phyloP scores from a whole-genome alignment of 1,284 basidiomycete species.

The Trichosporon faecale region DNA sequence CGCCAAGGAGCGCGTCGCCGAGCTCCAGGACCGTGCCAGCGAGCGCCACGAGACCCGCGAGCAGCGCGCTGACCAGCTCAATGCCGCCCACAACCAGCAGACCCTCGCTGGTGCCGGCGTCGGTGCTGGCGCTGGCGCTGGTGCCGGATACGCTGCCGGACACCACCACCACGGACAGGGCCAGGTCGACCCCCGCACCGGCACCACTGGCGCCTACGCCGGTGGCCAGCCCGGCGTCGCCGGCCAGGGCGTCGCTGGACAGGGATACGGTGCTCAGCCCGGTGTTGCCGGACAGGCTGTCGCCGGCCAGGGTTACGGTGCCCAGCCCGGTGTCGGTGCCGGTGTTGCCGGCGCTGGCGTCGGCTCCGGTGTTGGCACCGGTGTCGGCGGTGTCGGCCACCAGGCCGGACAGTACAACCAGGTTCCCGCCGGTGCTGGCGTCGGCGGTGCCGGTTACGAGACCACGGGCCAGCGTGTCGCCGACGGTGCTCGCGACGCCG shows the following conservation, averaged over 20 bases:
- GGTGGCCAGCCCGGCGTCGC: not conserved
- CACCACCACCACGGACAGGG: slow-evolving; percentile 7
- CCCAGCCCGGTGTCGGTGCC: not conserved
- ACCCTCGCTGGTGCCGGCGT: not conserved
- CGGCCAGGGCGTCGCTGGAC: not conserved
- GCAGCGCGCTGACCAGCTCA: not conserved
- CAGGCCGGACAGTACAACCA: slow-evolving; percentile 3
- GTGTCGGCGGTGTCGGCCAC: too few species aligned
- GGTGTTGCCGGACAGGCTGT: not conserved
- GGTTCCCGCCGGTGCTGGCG: not conserved
- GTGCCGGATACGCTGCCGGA: slow-evolving; percentile 3
- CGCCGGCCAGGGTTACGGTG: not conserved
- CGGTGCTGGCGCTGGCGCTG: not conserved
- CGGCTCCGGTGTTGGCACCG: not conserved
- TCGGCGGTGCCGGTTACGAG: not conserved
- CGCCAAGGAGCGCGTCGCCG: not conserved
- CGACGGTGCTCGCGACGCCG: not conserved
- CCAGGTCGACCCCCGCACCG: not conserved
- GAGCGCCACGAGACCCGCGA: not conserved
- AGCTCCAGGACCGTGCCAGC: not conserved
- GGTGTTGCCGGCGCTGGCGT: not conserved
- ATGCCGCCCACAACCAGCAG: not conserved
- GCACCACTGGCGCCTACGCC: not conserved
- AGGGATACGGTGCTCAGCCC: not conserved
- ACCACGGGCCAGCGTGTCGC: not conserved